Base-by-base conservation (phyloP, 192 early-diverging fungal genomes). In the Allomyces arbusculus region DNA sequence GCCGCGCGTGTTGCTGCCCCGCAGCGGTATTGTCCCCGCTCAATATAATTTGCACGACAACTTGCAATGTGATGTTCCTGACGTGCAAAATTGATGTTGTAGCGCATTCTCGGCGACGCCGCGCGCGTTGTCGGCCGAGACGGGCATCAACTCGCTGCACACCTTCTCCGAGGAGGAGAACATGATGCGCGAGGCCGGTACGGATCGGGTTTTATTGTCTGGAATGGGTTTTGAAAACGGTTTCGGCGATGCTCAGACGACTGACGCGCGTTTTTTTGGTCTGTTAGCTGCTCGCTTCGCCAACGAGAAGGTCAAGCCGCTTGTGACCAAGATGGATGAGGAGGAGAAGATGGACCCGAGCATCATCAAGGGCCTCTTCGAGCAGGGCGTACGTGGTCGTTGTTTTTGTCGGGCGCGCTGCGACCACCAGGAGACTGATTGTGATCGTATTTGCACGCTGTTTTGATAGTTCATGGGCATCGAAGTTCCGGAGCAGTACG, bases 271-370 rank as follows among this genome's bases (percentile, higher is more conserved):
- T 67, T 22, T 45, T 64, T 64, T n/a, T 28, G 20, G 61, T 63
- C 10, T 10, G 44, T 3, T 69, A 89, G 91, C 90, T 14, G 68
- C 84, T 43, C 85, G 87, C 40, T 99, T 94, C 66, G 88, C 95
- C 40, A 80, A 82, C 64, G 87, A 93, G 23, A 76, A 80, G 23
- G 80, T 99, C 68, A 79, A 82, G 71, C 94, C 94, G 68, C 87
- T 87, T 70, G 91, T 94, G 10, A 63, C 71, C 10, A 74, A 88
- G 66, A 96, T 97, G 94, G 95, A 99, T 75, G 92, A 94, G 75
- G 76, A 71, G 4, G 95, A 98, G 74, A 66, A 77, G 67, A 71
- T 94, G 68, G 91, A 95, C 73, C 77, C 86, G 44, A 63, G 73
- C 25, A 77, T 98, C 55, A 72, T 96, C 65, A 77, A 88, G 67